Evolutionary conservation across 73 alveolate genomes (phyloP), one percentile per base, ranked within the genome.

Genomic region (Paramecium sonneborni): DNA sequence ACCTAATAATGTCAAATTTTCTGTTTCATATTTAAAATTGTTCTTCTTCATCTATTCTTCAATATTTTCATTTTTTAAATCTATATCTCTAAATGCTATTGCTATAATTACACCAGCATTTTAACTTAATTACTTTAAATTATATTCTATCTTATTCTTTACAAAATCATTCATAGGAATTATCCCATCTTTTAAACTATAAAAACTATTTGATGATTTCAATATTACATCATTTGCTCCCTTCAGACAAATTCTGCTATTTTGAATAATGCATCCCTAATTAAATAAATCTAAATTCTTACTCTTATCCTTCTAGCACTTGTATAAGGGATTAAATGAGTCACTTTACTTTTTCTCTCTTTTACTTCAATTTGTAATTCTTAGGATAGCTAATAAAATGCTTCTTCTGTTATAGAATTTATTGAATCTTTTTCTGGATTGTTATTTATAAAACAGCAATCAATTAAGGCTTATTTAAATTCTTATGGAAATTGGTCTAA

Each of bases 171-270:
- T 93, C n/a, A 95, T 34, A 6, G 41, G 37, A 48, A 52, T 76
- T 10, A 93, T 28, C 32, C 96, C 96, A 11, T 76, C 76, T 10
- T 76, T 76, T 55, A 93, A 93, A 37, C 93, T 92, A 37, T 95
- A 35, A 76, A 90, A 96, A 23, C 57, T 74, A 48, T 56, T 94
- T 76, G 98, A 87, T 21, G 87, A 67, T 44, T 57, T 35, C 18
- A 92, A 58, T 14, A 96, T 92, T 48, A 94, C 30, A 74, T 95
- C 98, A n/a, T 93, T 67, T 30, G 97, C 98, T 68, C 98, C 98
- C 58, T 86, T 95, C 48, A 91, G 84, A 6, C 95, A 87, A 20
- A 97, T 37, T 74, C 90, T 88, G 26, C 84, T 93, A 93, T 15
- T 92, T 56, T 30, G 68, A 48, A 74, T 94, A 85, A 85, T 90